phyloP scores from a whole-genome alignment of 2,329 filamentous ascomycete species.

The Calcarisporium arbuscula region DNA sequence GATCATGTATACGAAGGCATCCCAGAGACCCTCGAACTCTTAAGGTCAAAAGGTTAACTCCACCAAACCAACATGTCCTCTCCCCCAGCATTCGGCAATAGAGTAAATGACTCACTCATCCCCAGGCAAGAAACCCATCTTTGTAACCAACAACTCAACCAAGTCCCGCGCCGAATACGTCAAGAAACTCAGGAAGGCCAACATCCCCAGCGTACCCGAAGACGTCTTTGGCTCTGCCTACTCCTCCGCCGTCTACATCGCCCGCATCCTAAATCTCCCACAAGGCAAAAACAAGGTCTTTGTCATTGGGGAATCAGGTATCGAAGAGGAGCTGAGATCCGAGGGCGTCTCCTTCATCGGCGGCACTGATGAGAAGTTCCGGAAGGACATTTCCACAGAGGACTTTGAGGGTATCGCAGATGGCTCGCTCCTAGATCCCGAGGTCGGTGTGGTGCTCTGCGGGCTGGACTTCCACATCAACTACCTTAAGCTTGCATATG shows the following conservation, averaged over 20 bases:
- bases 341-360: slow-evolving; percentile 78
- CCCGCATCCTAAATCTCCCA: slow-evolving; percentile 77
- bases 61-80: not conserved
- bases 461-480: slow-evolving; percentile 93
- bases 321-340: slow-evolving; percentile 78
- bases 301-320: slow-evolving; percentile 83
- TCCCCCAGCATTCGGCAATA: slow-evolving; percentile 1
- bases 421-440: slow-evolving; percentile 69
- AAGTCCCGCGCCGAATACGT: slow-evolving; percentile 91
- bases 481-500: slow-evolving; percentile 84
- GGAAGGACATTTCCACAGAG: slow-evolving; percentile 70
- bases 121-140: slow-evolving; percentile 82
- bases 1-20: slow-evolving; percentile 82
- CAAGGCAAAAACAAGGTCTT: slow-evolving; percentile 86
- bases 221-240: slow-evolving; percentile 97
- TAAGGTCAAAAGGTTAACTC: slow-evolving; percentile 67
- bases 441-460: slow-evolving; percentile 82
- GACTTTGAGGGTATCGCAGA: slow-evolving; percentile 78
- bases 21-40: slow-evolving; percentile 75
- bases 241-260: slow-evolving; percentile 92
- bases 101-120: slow-evolving; percentile 6
- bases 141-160: slow-evolving; percentile 98
- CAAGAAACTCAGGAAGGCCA: slow-evolving; percentile 78
- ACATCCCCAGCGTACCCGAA: slow-evolving; percentile 73
- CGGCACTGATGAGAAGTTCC: slow-evolving; percentile 73